Base-by-base conservation (phyloP, 2,329 filamentous ascomycete species). In the Botrytis tulipae region DNA sequence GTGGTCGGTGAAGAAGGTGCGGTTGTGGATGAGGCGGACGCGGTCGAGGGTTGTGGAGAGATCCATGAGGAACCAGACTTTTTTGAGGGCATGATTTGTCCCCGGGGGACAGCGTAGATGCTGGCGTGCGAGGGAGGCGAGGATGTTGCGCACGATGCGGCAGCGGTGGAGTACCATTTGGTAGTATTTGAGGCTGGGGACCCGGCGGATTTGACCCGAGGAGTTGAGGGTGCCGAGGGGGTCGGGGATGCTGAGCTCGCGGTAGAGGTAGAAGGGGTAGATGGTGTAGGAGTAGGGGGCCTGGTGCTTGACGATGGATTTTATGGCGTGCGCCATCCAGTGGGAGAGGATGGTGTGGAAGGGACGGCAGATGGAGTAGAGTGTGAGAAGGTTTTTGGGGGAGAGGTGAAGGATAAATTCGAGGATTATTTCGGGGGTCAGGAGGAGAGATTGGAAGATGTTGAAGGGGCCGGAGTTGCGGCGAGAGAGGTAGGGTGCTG, bases 21-120 rank as follows among this genome's bases (percentile, higher is more conserved):
- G 70, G 80, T 88, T 88, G 44, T 83, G 84, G 8, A 93, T 80
- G 9, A 91, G 83, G 2, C 83, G 83, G 9, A 85, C 81, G 1
- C 93, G 88, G 22, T 86, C 83, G 0, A 76, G 78, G 68, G 86
- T 91, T 22, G 88, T 89, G 0, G 87, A 83, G 6, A 91, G 83
- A 78, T 94, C 92, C 84, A 94, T 89, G 48, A 93, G 79, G 70
- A 92, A 86, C 93, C 93, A 96, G 29, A 93, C 83, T 79, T 92
- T 92, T 78, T 89, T 85, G 63, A 92, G 82, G 1, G 85, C 84
- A 18, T 78, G 69, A 68, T 83, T 80, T 76, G 86, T 87, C 40
- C 81, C 80, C 1, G 75, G 67, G 0, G 91, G 90, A 70, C 89
- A 82, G 16, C 86, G 85, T 73, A 90, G 86, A 1, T 90, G 90